Conservation (phyloP, 768 basidiomycete species). For the Serendipita sp. region DNA sequence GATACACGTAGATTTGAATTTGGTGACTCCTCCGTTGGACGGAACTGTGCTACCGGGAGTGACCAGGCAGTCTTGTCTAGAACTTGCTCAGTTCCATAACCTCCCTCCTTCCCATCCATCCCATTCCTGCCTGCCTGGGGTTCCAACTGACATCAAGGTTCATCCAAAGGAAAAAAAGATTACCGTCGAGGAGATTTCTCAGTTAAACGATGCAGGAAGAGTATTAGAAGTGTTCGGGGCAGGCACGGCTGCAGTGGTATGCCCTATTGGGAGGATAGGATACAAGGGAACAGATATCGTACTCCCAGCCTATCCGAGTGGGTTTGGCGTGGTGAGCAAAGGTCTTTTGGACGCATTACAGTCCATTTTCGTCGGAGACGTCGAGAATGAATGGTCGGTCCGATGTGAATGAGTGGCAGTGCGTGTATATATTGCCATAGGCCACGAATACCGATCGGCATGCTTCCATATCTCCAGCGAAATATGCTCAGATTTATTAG, state of each 20-base stretch:
- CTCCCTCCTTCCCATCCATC: conserved; percentile 49
- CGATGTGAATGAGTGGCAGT: neutral
- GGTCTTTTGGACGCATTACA: neutral
- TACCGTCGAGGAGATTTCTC: conserved; percentile 34
- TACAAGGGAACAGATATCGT: conserved; percentile 20
- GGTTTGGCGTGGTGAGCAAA: neutral
- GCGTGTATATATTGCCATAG: too few species aligned
- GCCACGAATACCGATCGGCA: too few species aligned
- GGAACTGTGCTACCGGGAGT: conserved; percentile 89
- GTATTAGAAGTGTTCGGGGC: conserved; percentile 74
- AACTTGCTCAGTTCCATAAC: conserved; percentile 30
- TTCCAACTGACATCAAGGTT: conserved; percentile 30
- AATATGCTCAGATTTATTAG: too few species aligned
- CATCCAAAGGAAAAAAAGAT: conserved; percentile 41
- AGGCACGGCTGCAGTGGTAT: conserved; percentile 71
- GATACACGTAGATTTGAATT: conserved; percentile 42
- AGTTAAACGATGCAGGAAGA: conserved; percentile 35
- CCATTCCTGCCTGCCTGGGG: conserved; percentile 23
- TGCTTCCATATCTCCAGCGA: too few species aligned
- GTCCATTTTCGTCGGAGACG: neutral
- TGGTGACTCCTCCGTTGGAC: conserved; percentile 78
- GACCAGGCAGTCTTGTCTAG: conserved; percentile 57
- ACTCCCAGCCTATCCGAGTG: neutral
- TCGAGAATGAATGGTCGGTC: neutral
- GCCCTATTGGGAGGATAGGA: conserved; percentile 55